Evolutionary conservation across 768 basidiomycete species (phyloP).

Genomic region (Coprinellus aureogranulatus): DNA sequence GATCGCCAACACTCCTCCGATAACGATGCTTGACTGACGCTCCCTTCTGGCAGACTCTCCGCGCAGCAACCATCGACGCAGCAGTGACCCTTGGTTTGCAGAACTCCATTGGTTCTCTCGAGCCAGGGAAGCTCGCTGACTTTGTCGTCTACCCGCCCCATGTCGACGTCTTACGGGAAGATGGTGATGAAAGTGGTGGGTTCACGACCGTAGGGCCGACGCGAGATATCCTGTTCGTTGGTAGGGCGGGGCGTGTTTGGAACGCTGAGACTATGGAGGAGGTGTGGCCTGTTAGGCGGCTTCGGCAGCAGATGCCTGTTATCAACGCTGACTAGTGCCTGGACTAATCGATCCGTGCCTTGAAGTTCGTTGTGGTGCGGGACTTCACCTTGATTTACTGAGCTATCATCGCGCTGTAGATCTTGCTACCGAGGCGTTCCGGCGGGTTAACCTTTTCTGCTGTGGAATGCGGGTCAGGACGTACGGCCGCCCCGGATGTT

Average conservation of each 20-base stretch:
- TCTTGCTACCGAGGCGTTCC: too few species aligned
- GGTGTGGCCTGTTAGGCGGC: constrained; percentile 67
- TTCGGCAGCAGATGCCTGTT: constrained; percentile 52
- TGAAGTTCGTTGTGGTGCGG: too few species aligned
- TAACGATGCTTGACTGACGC: too few species aligned
- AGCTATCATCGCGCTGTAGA: too few species aligned
- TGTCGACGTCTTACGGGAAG: constrained; percentile 54
- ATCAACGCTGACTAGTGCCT: constrained; percentile 52
- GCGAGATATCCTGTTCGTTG: constrained; percentile 53
- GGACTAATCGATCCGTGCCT: too few species aligned
- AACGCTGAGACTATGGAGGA: constrained; percentile 65
- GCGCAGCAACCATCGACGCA: constrained; percentile 65
- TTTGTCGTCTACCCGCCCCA: constrained; percentile 63
- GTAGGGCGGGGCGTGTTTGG: constrained; percentile 69
- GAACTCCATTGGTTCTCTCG: constrained; percentile 59
- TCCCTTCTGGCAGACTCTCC: constrained; percentile 58
- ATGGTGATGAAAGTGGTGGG: constrained; percentile 30
- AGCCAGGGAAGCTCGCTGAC: constrained; percentile 68
- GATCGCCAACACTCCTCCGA: too few species aligned
- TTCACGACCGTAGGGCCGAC: constrained; percentile 33
- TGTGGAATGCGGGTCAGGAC: too few species aligned
- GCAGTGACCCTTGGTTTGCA: constrained; percentile 65
- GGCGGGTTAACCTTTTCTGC: too few species aligned
- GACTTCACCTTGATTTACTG: too few species aligned
- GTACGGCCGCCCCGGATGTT: too few species aligned